Percentiles rank a stretch among this genome's conserved stretches.
Conservation (phyloP, 169 alveolate species). For the Hepatocystis sp. region DNA sequence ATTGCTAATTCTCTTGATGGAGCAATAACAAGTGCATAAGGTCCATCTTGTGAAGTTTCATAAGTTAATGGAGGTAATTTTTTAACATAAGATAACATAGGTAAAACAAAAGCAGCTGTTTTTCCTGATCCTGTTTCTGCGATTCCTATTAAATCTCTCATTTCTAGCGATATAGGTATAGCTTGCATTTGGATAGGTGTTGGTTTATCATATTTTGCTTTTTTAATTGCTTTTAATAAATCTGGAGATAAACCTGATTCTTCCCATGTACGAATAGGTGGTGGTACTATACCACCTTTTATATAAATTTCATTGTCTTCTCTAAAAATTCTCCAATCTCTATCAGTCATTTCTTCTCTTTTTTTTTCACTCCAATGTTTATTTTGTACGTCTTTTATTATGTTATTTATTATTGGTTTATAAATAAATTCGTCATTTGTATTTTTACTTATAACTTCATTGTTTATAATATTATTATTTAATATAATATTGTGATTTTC, state of each 20-base stretch:
- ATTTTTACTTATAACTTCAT: constrained; percentile 22
- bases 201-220: constrained; percentile 89
- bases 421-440: constrained; percentile 43
- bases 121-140: constrained; percentile 99
- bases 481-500: no score
- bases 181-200: constrained; percentile 98
- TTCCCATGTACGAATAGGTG: constrained; percentile 95
- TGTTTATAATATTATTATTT: no score
- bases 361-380: constrained; percentile 93
- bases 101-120: constrained; percentile 97
- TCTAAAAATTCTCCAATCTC: constrained; percentile 97
- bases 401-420: constrained; percentile 63
- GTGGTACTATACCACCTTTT: constrained; percentile 93
- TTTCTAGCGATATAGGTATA: constrained; percentile 94
- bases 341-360: constrained; percentile 91
- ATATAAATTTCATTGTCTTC: constrained; percentile 95
- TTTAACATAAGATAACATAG: constrained; percentile 93
- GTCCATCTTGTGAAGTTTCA: constrained; percentile 95
- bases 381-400: constrained; percentile 53
- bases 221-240: constrained; percentile 84
- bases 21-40: constrained; percentile 94
- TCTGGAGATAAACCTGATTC: constrained; percentile 88
- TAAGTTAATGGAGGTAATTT: constrained; percentile 92
- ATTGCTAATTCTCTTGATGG: constrained; percentile 97
- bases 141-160: constrained; percentile 97